Conservation (phyloP, 1,284 basidiomycete genomes). For the Takashimella tepidaria region DNA sequence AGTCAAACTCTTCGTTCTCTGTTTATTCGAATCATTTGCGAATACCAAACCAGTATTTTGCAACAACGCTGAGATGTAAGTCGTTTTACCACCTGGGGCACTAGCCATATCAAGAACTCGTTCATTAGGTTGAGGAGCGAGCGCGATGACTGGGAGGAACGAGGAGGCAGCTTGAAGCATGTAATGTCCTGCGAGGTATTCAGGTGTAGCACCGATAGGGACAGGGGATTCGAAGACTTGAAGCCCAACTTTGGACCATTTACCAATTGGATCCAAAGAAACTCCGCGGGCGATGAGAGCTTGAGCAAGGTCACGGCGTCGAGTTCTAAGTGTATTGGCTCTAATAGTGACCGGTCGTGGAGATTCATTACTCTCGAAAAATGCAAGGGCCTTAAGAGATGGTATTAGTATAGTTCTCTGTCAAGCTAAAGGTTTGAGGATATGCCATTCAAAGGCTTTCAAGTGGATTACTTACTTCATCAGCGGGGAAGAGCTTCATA, state of each 20-base stretch:
- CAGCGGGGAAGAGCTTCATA: constrained; percentile 86
- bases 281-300: constrained; percentile 92
- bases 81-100: constrained; percentile 96
- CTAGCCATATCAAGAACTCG: constrained; percentile 98
- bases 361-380: constrained; percentile 97
- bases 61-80: constrained; percentile 91
- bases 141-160: constrained; percentile 96
- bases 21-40: constrained; percentile 95
- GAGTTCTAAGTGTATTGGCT: constrained; percentile 91
- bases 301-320: constrained; percentile 91
- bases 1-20: constrained; percentile 88
- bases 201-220: constrained; percentile 94
- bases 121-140: constrained; percentile 87
- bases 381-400: constrained; percentile 74
- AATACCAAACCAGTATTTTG: constrained; percentile 98
- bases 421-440: no score
- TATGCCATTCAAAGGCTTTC: no score
- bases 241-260: constrained; percentile 97
- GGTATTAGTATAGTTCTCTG: background rate
- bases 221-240: constrained; percentile 97
- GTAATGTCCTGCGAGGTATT: constrained; percentile 98
- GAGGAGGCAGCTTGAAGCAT: constrained; percentile 99
- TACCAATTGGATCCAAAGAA: constrained; percentile 94
- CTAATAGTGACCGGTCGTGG: constrained; percentile 96
- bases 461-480: constrained; percentile 61